Percentiles rank a stretch among this genome's conserved stretches.
These are phyloP conservation scores for Vitis labrusca DNA, from an alignment of 164 flowering plant genomes.

Conservation along the genomic window DNA sequence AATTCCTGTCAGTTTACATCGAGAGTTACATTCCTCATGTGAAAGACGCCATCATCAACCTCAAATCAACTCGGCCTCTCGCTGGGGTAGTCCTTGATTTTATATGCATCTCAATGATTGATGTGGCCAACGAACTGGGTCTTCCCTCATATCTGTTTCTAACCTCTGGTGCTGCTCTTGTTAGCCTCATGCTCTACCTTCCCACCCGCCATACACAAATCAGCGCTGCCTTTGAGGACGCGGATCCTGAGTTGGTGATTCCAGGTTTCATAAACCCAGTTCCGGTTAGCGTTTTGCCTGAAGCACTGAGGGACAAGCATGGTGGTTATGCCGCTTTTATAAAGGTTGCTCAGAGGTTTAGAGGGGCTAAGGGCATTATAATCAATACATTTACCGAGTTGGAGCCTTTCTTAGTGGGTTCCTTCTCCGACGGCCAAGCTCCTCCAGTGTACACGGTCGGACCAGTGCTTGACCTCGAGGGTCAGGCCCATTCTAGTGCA, in stretches of 20 bases:
- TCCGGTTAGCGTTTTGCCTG: constrained; percentile 15
- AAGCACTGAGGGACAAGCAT: neutral
- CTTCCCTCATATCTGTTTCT: constrained; percentile 22
- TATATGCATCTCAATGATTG: constrained; percentile 25
- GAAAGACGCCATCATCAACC: too few relatives aligned
- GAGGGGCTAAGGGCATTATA: constrained; percentile 24
- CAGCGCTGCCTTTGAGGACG: constrained; percentile 1
- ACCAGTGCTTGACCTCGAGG: constrained; percentile 21
- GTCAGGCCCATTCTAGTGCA: constrained; percentile 7
- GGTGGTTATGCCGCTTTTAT: neutral
- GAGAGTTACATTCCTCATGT: constrained; percentile 4
- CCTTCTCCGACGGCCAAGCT: neutral
- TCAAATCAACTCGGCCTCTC: neutral
- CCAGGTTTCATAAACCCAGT: constrained; percentile 15
- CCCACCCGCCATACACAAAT: neutral
- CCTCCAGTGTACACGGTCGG: constrained; percentile 29
- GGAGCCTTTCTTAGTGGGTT: constrained; percentile 14
- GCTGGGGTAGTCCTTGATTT: constrained; percentile 31
- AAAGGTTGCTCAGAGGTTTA: neutral
- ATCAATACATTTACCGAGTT: constrained; percentile 22
- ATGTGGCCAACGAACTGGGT: constrained; percentile 22
- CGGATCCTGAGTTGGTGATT: constrained; percentile 16
- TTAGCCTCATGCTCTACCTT: constrained; percentile 15
- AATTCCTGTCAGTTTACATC: neutral
- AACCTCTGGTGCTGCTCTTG: constrained; percentile 20